Evolutionary conservation across 73 alveolate genomes (phyloP).

Genomic region (Tetrahymena borealis): DNA sequence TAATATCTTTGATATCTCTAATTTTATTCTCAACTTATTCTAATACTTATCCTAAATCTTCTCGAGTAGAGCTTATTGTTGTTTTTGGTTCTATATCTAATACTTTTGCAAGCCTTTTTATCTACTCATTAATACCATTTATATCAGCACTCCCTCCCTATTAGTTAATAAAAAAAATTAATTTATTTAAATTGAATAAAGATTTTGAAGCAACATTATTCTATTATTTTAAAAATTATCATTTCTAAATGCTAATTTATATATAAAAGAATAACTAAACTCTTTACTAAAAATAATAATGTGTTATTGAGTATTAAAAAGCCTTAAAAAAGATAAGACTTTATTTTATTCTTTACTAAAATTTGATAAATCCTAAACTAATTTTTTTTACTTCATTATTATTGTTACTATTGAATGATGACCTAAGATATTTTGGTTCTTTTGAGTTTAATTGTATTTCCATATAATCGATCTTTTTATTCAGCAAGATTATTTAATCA

Average conservation of each 20-base stretch:
- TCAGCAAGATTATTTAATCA: neutral
- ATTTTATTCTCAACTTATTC: neutral
- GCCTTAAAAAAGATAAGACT: no score
- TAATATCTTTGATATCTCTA: neutral
- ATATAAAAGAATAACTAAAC: no score
- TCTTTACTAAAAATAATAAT: no score
- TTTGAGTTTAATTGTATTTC: neutral
- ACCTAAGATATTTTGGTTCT: neutral
- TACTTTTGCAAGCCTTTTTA: neutral
- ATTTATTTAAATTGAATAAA: neutral
- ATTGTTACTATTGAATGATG: neutral
- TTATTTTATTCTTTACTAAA: no score
- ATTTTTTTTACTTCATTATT: neutral
- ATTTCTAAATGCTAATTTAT: no score
- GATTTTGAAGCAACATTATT: no score
- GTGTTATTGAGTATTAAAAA: no score
- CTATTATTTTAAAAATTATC: no score
- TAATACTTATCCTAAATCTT: neutral
- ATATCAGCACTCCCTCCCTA: neutral
- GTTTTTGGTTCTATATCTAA: neutral
- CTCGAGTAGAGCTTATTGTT: neutral
- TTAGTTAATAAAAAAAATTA: neutral
- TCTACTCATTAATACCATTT: neutral
- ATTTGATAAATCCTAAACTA: no score
- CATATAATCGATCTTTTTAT: neutral